Base-by-base conservation (phyloP, 768 basidiomycete genomes). In the Rhizopogon salebrosus region DNA sequence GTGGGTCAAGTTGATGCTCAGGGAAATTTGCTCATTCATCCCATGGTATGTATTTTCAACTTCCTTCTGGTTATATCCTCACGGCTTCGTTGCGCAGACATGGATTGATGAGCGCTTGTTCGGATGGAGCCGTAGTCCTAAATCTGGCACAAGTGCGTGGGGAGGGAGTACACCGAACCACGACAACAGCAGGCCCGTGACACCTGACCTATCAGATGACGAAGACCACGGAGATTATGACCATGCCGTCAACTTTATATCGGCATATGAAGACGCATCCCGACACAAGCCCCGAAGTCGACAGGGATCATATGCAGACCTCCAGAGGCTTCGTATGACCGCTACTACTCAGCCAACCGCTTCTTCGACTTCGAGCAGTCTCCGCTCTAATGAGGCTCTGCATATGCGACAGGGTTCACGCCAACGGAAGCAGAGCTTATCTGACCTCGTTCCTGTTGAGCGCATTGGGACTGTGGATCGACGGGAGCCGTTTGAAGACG, bases 21-120 rank as follows among this genome's bases (percentile, higher is more conserved):
- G 71, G 89, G 89, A 40, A 82, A 86, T 48, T 79, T 92, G 26
- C 77, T 95, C 31, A 88, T 84, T 13, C 92, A 97, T 69, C 93
- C 93, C 0, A 93, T 95, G 88, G 73, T 77, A 42, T 72, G 80
- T 70, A 56, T 70, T 6, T 64, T 66, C 27, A 23, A 3, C 42
- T 34, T 29, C 39, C n/a, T 41, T 7, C 4, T 23, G 49, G 26
- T 34, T 34, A 27, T 38, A 40, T 29, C 29, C 34, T 58, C 34
- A 51, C 53, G 27, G 22, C 29, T 37, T 31, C 37, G 41, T 18
- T 26, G 38, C 43, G 24, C 63, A 82, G 75, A 85, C 87, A 13
- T 95, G 92, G 92, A 79, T 95, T 14, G 93, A 97, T 66, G 94
- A 95, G 69, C 84, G 90, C 7, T 77, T 97, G 23, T 97, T 95